Conservation (phyloP, 108 stramenopile species). For the Fragilariopsis cylindrus region DNA sequence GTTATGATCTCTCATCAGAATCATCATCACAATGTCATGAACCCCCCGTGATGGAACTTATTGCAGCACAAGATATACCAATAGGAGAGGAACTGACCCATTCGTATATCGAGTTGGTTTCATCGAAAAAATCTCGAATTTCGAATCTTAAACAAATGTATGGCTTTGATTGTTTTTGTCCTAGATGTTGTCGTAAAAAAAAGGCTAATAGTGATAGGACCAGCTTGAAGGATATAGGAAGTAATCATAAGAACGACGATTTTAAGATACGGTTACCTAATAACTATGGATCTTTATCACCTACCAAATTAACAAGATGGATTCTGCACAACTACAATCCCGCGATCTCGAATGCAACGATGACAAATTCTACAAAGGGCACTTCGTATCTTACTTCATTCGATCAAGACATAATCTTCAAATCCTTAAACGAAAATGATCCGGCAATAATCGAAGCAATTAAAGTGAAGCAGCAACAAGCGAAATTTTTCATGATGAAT, state of each 20-base stretch:
- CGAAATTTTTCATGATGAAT: constrained; percentile 6
- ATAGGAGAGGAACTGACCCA: constrained; percentile 65
- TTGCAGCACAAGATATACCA: constrained; percentile 27
- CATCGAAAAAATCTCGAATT: constrained; percentile 37
- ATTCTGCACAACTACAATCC: constrained; percentile 23
- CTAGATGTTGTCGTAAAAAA: constrained; percentile 24
- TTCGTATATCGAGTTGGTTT: constrained; percentile 62
- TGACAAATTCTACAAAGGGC: neutral
- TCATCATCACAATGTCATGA: neutral
- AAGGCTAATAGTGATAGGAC: no score
- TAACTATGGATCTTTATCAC: neutral
- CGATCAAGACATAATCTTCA: neutral
- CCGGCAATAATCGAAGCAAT: neutral
- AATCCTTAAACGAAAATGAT: neutral
- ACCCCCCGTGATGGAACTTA: constrained; percentile 28
- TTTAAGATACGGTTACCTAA: constrained; percentile 9
- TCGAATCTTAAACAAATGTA: constrained; percentile 41
- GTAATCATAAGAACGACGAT: neutral
- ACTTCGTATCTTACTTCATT: neutral
- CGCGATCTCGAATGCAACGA: neutral
- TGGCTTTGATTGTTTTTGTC: constrained; percentile 65
- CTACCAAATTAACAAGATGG: constrained; percentile 12
- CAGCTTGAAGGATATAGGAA: neutral
- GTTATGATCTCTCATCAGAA: constrained; percentile 24
- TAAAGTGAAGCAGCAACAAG: constrained; percentile 10